Evolutionary conservation across 1,139 yeast species (phyloP).

Genomic region (Kodamaea ohmeri): DNA sequence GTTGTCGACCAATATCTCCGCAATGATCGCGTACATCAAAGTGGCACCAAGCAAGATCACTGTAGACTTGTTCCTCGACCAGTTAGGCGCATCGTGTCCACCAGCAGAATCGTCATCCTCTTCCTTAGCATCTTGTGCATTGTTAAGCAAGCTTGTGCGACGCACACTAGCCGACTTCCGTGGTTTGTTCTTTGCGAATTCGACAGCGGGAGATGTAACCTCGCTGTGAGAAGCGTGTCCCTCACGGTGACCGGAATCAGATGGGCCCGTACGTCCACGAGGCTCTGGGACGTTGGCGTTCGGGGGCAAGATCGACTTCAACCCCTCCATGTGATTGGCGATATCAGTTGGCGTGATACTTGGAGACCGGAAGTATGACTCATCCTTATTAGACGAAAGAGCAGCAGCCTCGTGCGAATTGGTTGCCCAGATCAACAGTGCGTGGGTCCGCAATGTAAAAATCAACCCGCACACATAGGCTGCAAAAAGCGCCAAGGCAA

Average conservation of each 20-base stretch:
- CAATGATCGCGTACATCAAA: slow-evolving; percentile 82
- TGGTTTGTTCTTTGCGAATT: background rate
- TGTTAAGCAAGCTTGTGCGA: slow-evolving; percentile 8
- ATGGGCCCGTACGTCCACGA: slow-evolving; percentile 5
- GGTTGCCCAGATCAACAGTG: slow-evolving; percentile 91
- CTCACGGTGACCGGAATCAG: background rate
- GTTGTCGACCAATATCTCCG: slow-evolving; percentile 90
- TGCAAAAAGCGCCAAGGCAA: slow-evolving; percentile 75
- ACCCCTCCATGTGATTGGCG: slow-evolving; percentile 8
- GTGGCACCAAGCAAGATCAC: slow-evolving; percentile 86
- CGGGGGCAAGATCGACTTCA: slow-evolving; percentile 1
- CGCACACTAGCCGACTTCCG: slow-evolving; percentile 7
- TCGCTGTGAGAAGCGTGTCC: background rate
- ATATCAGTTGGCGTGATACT: slow-evolving; percentile 33
- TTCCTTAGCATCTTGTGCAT: slow-evolving; percentile 14
- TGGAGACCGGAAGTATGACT: slow-evolving; percentile 26
- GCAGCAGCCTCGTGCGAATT: slow-evolving; percentile 34
- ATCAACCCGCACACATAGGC: slow-evolving; percentile 89
- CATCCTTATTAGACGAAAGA: slow-evolving; percentile 19
- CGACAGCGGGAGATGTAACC: background rate
- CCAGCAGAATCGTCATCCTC: slow-evolving; percentile 43
- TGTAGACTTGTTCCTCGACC: slow-evolving; percentile 87
- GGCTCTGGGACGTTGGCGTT: slow-evolving; percentile 1
- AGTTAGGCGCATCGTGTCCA: slow-evolving; percentile 96
- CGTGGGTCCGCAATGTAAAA: slow-evolving; percentile 94